A percentile compares a stretch with the other conserved stretches of the same genome.
Conservation (phyloP, 768 basidiomycete species). For the Collybia sp. region DNA sequence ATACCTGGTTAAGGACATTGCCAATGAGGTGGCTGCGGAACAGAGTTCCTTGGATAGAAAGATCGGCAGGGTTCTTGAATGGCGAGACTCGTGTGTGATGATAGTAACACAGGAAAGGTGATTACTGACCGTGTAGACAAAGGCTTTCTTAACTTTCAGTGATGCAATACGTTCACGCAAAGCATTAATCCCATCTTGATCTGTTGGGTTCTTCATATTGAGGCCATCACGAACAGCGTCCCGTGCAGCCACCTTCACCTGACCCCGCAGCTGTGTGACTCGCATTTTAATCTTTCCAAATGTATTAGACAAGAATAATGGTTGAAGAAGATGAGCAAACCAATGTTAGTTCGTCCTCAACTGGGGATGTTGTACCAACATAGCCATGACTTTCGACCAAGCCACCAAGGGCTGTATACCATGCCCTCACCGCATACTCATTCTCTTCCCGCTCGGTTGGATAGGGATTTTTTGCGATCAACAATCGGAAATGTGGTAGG, state of each 20-base stretch:
- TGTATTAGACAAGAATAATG: not conserved
- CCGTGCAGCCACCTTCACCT: not conserved
- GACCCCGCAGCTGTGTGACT: not conserved
- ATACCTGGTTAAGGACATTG: no score
- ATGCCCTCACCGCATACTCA: not conserved
- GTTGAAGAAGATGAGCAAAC: not conserved
- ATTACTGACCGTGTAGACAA: not conserved
- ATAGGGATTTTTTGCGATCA: not conserved
- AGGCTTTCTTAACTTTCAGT: not conserved
- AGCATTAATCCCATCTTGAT: not conserved
- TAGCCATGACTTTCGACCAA: not conserved
- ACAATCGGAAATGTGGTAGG: not conserved
- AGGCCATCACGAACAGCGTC: not conserved
- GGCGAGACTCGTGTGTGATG: no score
- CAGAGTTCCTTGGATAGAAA: no score
- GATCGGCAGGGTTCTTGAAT: no score
- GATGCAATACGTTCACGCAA: not conserved
- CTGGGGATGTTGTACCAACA: not conserved
- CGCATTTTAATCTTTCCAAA: not conserved
- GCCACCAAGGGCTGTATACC: not conserved
- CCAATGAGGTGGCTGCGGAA: no score
- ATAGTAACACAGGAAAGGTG: no score
- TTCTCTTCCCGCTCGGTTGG: not conserved
- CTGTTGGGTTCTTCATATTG: not conserved
- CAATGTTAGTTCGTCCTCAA: not conserved